Conservation (phyloP, 2,329 filamentous ascomycete genomes). For the Cladosporium halotolerans region DNA sequence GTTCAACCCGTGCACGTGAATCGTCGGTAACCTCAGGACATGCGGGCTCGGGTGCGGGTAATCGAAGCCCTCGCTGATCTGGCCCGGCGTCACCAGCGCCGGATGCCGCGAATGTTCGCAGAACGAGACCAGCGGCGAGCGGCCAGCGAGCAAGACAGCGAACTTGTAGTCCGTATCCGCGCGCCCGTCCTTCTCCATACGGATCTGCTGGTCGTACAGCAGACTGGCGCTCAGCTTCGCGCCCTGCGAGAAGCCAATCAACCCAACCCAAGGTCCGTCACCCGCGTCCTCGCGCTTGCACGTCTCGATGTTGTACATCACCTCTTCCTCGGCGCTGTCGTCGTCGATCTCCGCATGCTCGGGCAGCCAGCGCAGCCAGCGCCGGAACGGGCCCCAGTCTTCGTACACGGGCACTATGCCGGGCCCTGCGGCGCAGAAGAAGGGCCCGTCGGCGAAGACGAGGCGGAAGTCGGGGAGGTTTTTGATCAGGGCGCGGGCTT, state of each 20-base stretch:
- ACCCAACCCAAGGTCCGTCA: slow-evolving; percentile 43
- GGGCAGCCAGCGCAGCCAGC: slow-evolving; percentile 58
- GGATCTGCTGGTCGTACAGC: slow-evolving; percentile 54
- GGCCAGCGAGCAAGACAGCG: slow-evolving; percentile 56
- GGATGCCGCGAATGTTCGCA: slow-evolving; percentile 34
- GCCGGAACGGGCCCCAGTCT: slow-evolving; percentile 58
- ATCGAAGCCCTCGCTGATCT: slow-evolving; percentile 41
- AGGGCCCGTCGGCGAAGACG: slow-evolving; percentile 66
- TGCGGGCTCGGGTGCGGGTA: slow-evolving; percentile 41
- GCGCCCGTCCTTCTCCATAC: slow-evolving; percentile 34
- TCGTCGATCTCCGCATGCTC: slow-evolving; percentile 51
- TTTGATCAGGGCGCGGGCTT: slow-evolving; percentile 54
- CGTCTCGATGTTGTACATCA: slow-evolving; percentile 39
- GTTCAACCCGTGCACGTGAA: slow-evolving; percentile 61
- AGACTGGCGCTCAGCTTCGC: slow-evolving; percentile 43
- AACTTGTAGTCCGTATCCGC: slow-evolving; percentile 49
- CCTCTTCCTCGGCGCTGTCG: slow-evolving; percentile 41
- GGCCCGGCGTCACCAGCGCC: slow-evolving; percentile 36
- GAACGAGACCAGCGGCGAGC: slow-evolving; percentile 53
- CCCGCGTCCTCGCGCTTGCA: slow-evolving; percentile 42
- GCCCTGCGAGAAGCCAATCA: slow-evolving; percentile 47
- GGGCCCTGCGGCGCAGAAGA: slow-evolving; percentile 54
- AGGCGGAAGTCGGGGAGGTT: slow-evolving; percentile 59
- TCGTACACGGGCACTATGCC: slow-evolving; percentile 61
- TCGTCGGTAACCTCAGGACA: slow-evolving; percentile 51